Evolutionary conservation across 176 grass and related monocot genomes (phyloP), one percentile per base, ranked within the genome.

Genomic region (Pontederia paniculata): DNA sequence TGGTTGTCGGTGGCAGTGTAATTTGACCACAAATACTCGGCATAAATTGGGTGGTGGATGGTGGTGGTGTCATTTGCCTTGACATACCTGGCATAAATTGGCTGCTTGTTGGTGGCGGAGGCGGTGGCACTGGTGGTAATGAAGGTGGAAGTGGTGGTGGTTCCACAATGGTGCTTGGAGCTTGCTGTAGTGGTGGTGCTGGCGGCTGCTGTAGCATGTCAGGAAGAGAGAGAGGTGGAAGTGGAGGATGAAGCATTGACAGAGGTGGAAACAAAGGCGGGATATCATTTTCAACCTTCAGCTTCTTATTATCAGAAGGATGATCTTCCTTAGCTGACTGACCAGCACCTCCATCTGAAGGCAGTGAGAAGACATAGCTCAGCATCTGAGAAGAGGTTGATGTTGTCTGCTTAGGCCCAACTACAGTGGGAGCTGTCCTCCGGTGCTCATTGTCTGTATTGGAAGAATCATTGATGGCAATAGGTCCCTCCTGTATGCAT

Each of bases 341-440:
- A 21, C 13, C 53, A 4, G 31, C 43, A 21, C 16, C 10, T 2
- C 54, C 67, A 44, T 70, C 54, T 7, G 67, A 70, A 11, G 52
- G 12, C 21, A 57, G 43, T 22, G 67, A 70, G 9, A 54, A 48
- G 21, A 70, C 13, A 58, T 47, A 70, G 42, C 42, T 70, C 3
- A 56, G 52, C 66, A 70, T 70, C 43, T 70, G 50, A 47, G 67
- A 48, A 12, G 67, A 70, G 17, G 37, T 44, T 5, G 65, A 68
- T n/a, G 65, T 37, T 23, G 51, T 51, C 28, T 55, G 18, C 50
- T 68, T 53, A 6, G 50, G 50, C 15, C 14, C 65, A 9, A 55
- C 37, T 1, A 42, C 42, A 37, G 67, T 54, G 57, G 43, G 43
- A n/a, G 52, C 53, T 47, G 52, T 48, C 13, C 57, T 69, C 21